Evolutionary conservation across 192 early-diverging fungal species (phyloP).

Genomic region (Oehlia diaphana): DNA sequence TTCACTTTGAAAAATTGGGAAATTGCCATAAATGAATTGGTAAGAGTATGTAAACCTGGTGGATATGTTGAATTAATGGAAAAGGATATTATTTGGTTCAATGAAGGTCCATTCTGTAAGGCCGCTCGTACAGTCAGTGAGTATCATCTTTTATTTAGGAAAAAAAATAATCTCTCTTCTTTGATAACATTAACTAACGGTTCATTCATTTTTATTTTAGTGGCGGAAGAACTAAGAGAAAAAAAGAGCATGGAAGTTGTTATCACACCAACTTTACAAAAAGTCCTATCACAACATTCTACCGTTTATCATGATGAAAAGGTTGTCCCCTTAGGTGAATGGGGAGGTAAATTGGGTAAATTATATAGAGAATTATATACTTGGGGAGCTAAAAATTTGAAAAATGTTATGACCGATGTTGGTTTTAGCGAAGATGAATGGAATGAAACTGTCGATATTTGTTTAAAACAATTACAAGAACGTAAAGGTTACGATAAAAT

Average conservation of each 20-base stretch:
- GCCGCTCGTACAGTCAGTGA: background rate
- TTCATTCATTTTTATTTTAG: background rate
- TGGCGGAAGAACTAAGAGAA: background rate
- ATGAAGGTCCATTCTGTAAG: slow-evolving; percentile 16
- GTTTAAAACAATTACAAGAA: slow-evolving; percentile 12
- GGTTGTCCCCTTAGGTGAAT: background rate
- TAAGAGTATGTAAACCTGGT: slow-evolving; percentile 41
- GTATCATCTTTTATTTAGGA: background rate
- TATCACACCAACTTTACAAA: background rate
- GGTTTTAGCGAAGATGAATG: background rate
- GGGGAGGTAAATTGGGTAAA: slow-evolving; percentile 9
- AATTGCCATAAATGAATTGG: slow-evolving; percentile 28
- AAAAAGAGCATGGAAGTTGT: background rate
- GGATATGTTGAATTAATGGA: slow-evolving; percentile 45
- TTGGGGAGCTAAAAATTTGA: slow-evolving; percentile 10
- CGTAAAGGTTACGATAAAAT: background rate
- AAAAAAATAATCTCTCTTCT: background rate
- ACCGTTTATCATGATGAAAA: background rate
- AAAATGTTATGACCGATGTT: background rate
- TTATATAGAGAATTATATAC: slow-evolving; percentile 4
- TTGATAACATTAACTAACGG: background rate
- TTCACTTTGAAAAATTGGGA: slow-evolving; percentile 44
- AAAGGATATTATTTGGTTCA: background rate
- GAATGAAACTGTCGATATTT: slow-evolving; percentile 9
- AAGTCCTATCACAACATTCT: background rate